Evolutionary conservation across 352 stramenopile species (phyloP).

Genomic region (Globisporangium emineosum): DNA sequence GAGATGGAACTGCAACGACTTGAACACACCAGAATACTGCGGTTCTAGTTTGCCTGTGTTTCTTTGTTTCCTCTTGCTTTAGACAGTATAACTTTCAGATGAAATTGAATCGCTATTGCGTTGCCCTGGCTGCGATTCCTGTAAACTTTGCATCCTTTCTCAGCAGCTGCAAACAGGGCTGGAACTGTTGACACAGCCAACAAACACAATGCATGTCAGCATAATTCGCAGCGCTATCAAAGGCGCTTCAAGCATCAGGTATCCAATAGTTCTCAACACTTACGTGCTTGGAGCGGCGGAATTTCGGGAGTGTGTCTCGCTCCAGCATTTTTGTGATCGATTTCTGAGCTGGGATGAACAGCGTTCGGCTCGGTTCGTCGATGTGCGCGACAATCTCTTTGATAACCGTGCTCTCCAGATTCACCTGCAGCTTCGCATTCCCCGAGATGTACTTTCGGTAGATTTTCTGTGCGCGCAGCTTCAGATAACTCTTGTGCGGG

Average conservation of each 20-base stretch:
- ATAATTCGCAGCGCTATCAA: not conserved
- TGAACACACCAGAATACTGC: not conserved
- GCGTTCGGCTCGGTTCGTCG: slow-evolving; percentile 49
- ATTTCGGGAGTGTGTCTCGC: slow-evolving; percentile 71
- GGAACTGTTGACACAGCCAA: slow-evolving; percentile 23
- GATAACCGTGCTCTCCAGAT: slow-evolving; percentile 53
- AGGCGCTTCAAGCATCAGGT: not conserved
- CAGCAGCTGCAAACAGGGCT: slow-evolving; percentile 38
- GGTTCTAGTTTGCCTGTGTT: not conserved
- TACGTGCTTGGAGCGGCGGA: slow-evolving; percentile 69
- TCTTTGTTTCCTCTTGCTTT: not conserved
- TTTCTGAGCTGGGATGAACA: slow-evolving; percentile 54
- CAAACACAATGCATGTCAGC: not conserved
- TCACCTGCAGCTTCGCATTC: slow-evolving; percentile 66
- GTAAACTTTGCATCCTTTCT: slow-evolving; percentile 17
- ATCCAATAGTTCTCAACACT: no score
- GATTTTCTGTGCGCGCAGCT: slow-evolving; percentile 75
- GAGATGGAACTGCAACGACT: not conserved
- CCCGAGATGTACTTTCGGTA: slow-evolving; percentile 75
- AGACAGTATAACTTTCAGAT: not conserved
- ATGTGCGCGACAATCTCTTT: slow-evolving; percentile 55
- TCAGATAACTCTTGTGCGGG: slow-evolving; percentile 68
- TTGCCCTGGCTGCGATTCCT: not conserved
- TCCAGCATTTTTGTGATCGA: slow-evolving; percentile 81
- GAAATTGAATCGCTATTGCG: not conserved